Evolutionary conservation across 768 basidiomycete genomes (phyloP), one percentile per base, ranked within the genome.

Genomic region (Leccinum truebloodii): DNA sequence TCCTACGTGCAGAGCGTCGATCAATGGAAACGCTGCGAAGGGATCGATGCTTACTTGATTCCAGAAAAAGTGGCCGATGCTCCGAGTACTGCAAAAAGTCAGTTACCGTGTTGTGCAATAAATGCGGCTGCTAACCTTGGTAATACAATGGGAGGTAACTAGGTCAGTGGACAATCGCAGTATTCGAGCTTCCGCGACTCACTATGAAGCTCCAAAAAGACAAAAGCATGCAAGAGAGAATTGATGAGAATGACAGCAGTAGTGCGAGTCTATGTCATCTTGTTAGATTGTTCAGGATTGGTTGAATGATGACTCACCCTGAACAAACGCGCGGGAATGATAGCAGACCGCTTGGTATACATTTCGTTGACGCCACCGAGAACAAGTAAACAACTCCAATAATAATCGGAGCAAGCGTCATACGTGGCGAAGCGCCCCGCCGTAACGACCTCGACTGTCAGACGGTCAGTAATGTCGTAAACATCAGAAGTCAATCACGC

Each of bases 271-370:
- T 87, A 60, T 4, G 39, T 41, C 28, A 6, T n/a, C 12, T 10
- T 35, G 39, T 46, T n/a, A 52, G 28, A 39, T 58, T 14, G 4
- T 41, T n/a, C 37, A 49, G 6, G 41, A 49, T 30, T 18, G 9
- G 30, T 3, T 3, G 53, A 2, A 28, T 9, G 18, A 55, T 1
- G 53, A 34, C 76, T 41, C 56, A 85, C 88, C 76, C 83, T 85
- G 77, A 92, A 92, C 32, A 92, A 68, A 12, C 91, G 83, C 7
- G 89, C 84, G 24, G 91, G 91, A 12, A 93, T 66, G 57, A 92
- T 88, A 0, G 89, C 87, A 4, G 87, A 85, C 14, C 87, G 79
- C 18, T 69, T 81, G 1, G 91, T 93, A 63, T 71, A 80, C 3
- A 73, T 53, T 70, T 93, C 91, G 59, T 89, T 87, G 6, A 88